phyloP scores from a whole-genome alignment of 1,284 basidiomycete genomes.

The Puccinia polysora region DNA sequence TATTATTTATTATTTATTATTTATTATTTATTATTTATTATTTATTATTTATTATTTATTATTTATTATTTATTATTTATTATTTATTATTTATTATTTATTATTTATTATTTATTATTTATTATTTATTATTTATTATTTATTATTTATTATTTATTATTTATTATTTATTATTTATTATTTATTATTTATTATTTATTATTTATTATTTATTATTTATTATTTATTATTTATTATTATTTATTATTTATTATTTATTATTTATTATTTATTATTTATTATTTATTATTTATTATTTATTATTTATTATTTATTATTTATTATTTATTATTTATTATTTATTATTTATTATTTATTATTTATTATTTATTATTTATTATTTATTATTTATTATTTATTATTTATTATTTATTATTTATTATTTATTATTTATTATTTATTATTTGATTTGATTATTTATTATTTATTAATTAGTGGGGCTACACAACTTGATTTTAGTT shows the following conservation, averaged over 20 bases:
- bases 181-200: neutral
- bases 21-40: too few relatives aligned
- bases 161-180: neutral
- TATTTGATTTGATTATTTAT: too few relatives aligned
- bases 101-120: neutral
- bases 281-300: neutral
- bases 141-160: neutral
- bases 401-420: too few relatives aligned
- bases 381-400: too few relatives aligned
- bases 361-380: too few relatives aligned
- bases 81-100: neutral
- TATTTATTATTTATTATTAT: neutral
- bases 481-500: too few relatives aligned
- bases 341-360: neutral
- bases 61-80: neutral
- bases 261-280: neutral
- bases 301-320: neutral
- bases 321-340: neutral
- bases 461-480: too few relatives aligned
- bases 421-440: too few relatives aligned
- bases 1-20: too few relatives aligned
- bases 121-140: neutral
- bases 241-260: neutral
- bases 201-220: neutral
- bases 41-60: too few relatives aligned